Base-by-base conservation (phyloP, 257 asterid genomes). In the Ajuga chamaepitys region DNA sequence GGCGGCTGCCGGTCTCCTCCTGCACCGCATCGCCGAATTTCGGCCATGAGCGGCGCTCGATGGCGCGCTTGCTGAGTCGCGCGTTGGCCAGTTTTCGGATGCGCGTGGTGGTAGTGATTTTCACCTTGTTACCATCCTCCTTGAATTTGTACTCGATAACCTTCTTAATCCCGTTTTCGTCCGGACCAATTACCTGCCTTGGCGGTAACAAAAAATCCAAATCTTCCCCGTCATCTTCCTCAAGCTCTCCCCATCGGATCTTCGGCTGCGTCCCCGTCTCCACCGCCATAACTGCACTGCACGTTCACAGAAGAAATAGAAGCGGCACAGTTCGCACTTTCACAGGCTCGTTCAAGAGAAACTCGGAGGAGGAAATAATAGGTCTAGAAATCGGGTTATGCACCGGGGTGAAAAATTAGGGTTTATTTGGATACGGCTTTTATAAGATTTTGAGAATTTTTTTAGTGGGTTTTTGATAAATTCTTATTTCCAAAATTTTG, bases 11-110 rank as follows among this genome's bases (percentile, higher is more conserved):
- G 13, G 81, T 93, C 17, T 89, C 98, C 72, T 89, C 94, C 32
- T 72, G 90, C 21, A 87, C 93, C 40, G 97, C 95, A 25, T 89
- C 97, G 14, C 98, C 98, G 45, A 92, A 92, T 58, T 88, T 92
- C 1, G 93, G 76, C 98, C 95, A 92, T 1, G 93, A 82, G 7
- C 95, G 88, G 32, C 98, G 87, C 75, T 88, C 90, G 46, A 91
- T 59, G 10, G 97, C 98, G 16, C 85, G 82, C 66, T 86, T 91
- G 81, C 95, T 91, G 45, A 86, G 86, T 2, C 96, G 89, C 0
- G 96, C 89, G 44, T 83, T 75, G 30, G 98, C 98, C 8, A 92
- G 83, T 73, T 92, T 92, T 0, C 95, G 95, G 41, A 83, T 66
- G 54, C 95, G 95, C n/a, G 85, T 82, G 24, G 93, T 85, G 56